Evolutionary conservation across 2,329 filamentous ascomycete species (phyloP).

Genomic region (Ceratocystis diversiconidia): DNA sequence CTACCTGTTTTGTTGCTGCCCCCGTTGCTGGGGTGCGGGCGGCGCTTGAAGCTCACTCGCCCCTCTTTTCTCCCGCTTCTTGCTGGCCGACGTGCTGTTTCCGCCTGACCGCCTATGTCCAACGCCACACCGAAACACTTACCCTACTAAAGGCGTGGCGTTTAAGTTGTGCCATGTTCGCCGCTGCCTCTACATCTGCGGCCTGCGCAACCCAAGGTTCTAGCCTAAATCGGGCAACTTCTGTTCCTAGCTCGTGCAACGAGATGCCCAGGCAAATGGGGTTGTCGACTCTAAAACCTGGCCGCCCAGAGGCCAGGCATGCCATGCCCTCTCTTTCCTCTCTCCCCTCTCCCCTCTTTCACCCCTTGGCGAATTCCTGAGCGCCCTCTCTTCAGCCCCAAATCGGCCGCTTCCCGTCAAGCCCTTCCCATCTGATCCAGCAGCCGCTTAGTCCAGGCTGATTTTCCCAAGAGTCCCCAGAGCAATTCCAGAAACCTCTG

Average conservation of each 20-base stretch:
- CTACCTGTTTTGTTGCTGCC: too few species aligned
- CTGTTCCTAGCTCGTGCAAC: not conserved
- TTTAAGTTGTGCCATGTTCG: not conserved
- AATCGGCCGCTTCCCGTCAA: not conserved
- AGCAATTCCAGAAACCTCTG: not conserved
- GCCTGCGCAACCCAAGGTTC: not conserved
- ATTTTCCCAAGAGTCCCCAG: not conserved
- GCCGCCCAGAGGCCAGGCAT: too few species aligned
- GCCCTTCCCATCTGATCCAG: not conserved
- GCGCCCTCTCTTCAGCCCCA: not conserved
- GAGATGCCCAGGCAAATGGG: too few species aligned
- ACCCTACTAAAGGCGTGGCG: not conserved
- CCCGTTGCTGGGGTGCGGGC: not conserved
- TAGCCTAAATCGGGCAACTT: not conserved
- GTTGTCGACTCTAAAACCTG: too few species aligned
- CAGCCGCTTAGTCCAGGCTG: too few species aligned
- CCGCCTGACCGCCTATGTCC: slow-evolving; percentile 13
- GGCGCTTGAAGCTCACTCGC: not conserved
- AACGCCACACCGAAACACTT: not conserved
- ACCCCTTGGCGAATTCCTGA: not conserved
- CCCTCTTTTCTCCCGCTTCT: slow-evolving; percentile 2
- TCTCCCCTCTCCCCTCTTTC: too few species aligned
- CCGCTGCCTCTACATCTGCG: not conserved
- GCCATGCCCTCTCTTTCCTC: too few species aligned
- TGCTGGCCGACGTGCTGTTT: slow-evolving; percentile 2